Conservation (phyloP, 225 moss, liverwort and hornwort genomes). For the Climacium dendroides region DNA sequence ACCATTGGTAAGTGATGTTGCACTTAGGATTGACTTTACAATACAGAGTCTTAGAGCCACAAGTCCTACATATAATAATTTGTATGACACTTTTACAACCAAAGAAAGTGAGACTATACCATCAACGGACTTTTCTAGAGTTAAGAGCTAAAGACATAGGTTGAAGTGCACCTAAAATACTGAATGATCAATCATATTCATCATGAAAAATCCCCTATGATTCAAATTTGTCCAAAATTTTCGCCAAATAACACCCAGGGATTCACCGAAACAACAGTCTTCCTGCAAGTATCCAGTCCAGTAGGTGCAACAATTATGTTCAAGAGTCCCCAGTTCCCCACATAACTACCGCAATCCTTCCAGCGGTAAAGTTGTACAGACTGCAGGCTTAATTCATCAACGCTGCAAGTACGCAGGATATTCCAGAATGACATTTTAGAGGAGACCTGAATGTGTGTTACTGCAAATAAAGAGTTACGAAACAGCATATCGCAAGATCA, state of each 20-base stretch:
- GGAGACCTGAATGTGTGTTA: background rate
- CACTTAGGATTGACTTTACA: background rate
- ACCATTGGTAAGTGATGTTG: background rate
- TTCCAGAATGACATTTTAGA: background rate
- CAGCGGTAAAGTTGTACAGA: background rate
- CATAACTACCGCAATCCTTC: background rate
- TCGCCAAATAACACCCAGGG: background rate
- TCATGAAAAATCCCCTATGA: too few species aligned
- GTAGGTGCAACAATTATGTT: background rate
- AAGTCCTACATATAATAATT: background rate
- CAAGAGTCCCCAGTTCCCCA: background rate
- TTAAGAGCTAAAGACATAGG: background rate
- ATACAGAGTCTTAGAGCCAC: accelerated
- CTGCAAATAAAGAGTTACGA: background rate
- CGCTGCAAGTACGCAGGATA: too few species aligned
- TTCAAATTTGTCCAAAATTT: background rate
- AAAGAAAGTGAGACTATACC: background rate
- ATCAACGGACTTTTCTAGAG: background rate
- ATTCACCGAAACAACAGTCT: background rate
- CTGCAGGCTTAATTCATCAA: too few species aligned
- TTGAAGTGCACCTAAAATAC: background rate
- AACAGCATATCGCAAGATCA: background rate
- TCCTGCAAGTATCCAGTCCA: background rate
- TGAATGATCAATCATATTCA: too few species aligned
- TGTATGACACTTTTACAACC: background rate